Evolutionary conservation across 179 eudicot species (phyloP).

Genomic region (Patellifolia procumbens): DNA sequence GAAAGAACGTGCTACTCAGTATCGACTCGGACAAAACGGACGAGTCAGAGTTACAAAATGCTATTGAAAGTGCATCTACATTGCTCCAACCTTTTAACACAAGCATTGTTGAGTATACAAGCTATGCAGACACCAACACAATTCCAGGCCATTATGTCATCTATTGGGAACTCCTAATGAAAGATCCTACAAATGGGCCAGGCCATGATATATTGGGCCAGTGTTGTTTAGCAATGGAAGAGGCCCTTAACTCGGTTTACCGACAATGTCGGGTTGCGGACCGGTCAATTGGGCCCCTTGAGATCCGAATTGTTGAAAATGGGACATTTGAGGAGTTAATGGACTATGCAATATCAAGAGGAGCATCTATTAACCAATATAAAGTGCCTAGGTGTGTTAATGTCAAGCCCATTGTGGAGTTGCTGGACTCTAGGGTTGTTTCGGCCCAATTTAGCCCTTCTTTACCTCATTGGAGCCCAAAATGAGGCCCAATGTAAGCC

Average conservation of each 20-base stretch:
- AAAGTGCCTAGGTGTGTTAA: conserved; percentile 78
- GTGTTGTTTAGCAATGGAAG: conserved; percentile 74
- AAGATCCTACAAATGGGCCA: conserved; percentile 41
- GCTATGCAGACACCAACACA: conserved; percentile 58
- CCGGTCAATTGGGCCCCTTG: conserved; percentile 72
- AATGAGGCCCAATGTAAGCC: neutral
- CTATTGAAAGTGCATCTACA: conserved; percentile 51
- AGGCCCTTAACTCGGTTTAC: conserved; percentile 68
- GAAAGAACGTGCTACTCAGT: conserved; percentile 69
- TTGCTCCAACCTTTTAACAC: conserved; percentile 46
- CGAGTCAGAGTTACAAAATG: conserved; percentile 65
- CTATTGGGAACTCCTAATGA: conserved; percentile 59
- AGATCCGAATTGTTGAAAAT: conserved; percentile 60
- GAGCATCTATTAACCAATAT: conserved; percentile 75
- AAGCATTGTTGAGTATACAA: conserved; percentile 70
- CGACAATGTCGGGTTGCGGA: conserved; percentile 67
- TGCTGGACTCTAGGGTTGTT: conserved; percentile 62
- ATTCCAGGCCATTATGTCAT: conserved; percentile 80
- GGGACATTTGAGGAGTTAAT: conserved; percentile 84
- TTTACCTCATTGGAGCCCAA: conserved; percentile 60
- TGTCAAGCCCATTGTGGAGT: conserved; percentile 58
- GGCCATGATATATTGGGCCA: conserved; percentile 37
- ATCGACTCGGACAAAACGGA: conserved; percentile 79
- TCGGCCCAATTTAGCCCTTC: conserved; percentile 64
- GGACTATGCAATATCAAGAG: conserved; percentile 79